phyloP scores from a whole-genome alignment of 2,329 filamentous ascomycete species.

The Paecilomyces sp. region DNA sequence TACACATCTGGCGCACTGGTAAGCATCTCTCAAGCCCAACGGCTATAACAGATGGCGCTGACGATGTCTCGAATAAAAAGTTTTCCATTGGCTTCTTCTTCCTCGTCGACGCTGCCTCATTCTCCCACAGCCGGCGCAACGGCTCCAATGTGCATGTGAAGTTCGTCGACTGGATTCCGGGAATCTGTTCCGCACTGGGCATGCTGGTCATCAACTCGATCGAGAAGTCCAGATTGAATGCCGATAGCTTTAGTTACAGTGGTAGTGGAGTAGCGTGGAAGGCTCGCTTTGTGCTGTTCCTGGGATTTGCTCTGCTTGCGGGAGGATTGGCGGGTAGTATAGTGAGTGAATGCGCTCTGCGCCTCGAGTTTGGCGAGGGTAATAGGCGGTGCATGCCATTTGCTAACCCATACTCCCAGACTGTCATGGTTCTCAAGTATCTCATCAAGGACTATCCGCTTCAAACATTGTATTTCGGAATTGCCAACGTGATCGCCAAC shows the following conservation, averaged over 20 bases:
- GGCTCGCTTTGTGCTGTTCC: conserved; percentile 59
- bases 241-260: conserved; percentile 58
- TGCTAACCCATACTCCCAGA: conserved; percentile 26
- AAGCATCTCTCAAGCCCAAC: conserved; percentile 18
- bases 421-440: conserved; percentile 63
- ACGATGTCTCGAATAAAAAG: conserved; percentile 28
- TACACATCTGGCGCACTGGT: conserved; percentile 61
- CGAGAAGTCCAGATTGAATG: conserved; percentile 58
- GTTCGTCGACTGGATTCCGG: conserved; percentile 66
- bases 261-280: conserved; percentile 65
- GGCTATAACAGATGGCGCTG: neutral
- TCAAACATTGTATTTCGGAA: conserved; percentile 60
- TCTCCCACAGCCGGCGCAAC: conserved; percentile 56
- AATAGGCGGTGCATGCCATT: neutral
- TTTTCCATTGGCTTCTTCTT: conserved; percentile 65
- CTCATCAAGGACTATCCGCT: conserved; percentile 53
- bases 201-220: conserved; percentile 69
- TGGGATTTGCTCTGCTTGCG: conserved; percentile 63
- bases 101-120: conserved; percentile 59
- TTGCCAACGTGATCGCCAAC: conserved; percentile 60
- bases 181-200: conserved; percentile 61
- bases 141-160: conserved; percentile 57
- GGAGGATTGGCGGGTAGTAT: conserved; percentile 61
- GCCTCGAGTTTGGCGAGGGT: neutral
- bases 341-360: conserved; percentile 28